Evolutionary conservation across 306 rosid genomes (phyloP).

Genomic region (Lithocarpus polystachyus): DNA sequence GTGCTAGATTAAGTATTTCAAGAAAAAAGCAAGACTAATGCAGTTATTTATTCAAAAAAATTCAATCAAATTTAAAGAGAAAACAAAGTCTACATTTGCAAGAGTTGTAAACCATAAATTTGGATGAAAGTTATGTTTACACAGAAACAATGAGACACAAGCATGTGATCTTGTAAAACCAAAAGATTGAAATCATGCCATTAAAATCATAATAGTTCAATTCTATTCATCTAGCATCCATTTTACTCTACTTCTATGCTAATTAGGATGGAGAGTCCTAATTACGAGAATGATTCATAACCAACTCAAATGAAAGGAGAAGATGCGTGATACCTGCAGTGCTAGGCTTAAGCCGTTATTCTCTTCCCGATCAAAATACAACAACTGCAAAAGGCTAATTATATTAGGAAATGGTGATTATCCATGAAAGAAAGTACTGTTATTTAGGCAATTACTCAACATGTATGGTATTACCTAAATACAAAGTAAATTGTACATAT

Average conservation of each 20-base stretch:
- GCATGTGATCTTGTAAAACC: neutral
- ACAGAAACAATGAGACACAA: neutral
- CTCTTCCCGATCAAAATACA: constrained; percentile 87
- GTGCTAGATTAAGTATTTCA: neutral
- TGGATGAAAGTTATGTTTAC: neutral
- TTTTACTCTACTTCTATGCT: neutral
- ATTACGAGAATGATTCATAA: neutral
- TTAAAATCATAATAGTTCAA: neutral
- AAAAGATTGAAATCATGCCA: neutral
- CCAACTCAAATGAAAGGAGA: constrained; percentile 8
- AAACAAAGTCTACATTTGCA: neutral
- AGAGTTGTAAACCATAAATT: neutral
- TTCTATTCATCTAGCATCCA: neutral
- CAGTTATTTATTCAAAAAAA: neutral
- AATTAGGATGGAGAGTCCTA: neutral
- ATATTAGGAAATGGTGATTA: neutral
- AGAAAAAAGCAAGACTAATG: neutral
- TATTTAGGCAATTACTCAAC: constrained; percentile 1
- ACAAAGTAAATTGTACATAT: neutral
- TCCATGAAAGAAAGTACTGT: neutral
- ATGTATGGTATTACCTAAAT: neutral
- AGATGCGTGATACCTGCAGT: constrained; percentile 66
- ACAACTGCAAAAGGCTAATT: constrained; percentile 47
- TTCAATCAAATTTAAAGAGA: neutral
- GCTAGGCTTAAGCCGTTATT: constrained; percentile 87